Percentiles rank a stretch among this genome's conserved stretches.
phyloP scores from a whole-genome alignment of 345 rosid genomes.

The Citrus mangshanensis region DNA sequence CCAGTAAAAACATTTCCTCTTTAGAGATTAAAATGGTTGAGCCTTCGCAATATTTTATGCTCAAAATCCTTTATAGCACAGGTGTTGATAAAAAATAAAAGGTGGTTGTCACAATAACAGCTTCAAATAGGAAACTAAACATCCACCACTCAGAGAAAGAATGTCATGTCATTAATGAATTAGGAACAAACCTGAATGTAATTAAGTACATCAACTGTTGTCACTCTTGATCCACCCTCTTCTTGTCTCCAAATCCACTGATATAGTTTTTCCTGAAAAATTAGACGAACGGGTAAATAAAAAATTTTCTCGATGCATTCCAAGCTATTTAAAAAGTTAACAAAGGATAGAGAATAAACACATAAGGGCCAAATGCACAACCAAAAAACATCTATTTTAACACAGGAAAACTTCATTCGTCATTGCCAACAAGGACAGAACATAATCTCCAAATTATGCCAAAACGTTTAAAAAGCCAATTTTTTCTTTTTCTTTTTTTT shows the following conservation, averaged over 20 bases:
- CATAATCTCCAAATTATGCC: not conserved
- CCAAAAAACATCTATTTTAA: not conserved
- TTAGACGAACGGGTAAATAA: conserved; percentile 1
- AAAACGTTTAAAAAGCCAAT: not conserved
- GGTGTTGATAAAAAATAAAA: conserved; percentile 53
- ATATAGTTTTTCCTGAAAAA: conserved; percentile 73
- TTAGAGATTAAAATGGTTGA: conserved; percentile 79
- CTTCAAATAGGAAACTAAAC: not conserved
- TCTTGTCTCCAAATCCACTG: conserved; percentile 88
- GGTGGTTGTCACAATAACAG: too few species aligned
- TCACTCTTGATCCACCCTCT: conserved; percentile 76
- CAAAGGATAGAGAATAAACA: not conserved
- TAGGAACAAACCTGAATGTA: conserved; percentile 59
- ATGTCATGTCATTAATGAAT: not conserved
- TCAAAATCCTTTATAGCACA: conserved; percentile 82
- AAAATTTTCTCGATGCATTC: not conserved
- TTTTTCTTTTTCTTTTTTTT: too few species aligned
- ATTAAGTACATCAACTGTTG: conserved; percentile 58
- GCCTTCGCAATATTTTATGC: conserved; percentile 81
- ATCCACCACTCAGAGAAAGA: not conserved
- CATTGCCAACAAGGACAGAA: not conserved
- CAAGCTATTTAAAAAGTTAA: not conserved
- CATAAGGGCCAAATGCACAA: not conserved
- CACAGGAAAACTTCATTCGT: not conserved
- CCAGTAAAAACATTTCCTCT: conserved; percentile 63